Conservation (phyloP, 352 stramenopile genomes). For the Globisporangium viniferum region DNA sequence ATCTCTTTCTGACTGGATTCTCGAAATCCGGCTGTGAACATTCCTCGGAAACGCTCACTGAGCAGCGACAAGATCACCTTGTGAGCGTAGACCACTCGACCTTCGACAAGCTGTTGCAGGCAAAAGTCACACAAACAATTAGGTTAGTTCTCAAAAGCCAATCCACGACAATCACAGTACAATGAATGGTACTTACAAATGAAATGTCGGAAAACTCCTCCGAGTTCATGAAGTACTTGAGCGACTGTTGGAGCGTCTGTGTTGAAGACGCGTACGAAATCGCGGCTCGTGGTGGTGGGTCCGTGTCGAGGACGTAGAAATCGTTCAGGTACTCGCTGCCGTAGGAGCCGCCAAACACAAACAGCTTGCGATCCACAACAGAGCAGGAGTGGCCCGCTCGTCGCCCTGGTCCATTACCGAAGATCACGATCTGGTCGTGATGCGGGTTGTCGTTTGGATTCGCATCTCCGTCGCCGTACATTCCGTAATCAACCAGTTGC, state of each 20-base stretch:
- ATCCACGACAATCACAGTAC: not conserved
- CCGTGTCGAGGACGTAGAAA: constrained; percentile 93
- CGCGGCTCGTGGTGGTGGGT: constrained; percentile 80
- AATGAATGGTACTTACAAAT: constrained; percentile 59
- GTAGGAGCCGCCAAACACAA: constrained; percentile 92
- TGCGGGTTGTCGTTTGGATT: constrained; percentile 71
- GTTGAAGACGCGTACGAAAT: constrained; percentile 78
- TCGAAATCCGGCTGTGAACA: constrained; percentile 93
- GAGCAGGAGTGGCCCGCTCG: constrained; percentile 94
- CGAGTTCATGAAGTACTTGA: constrained; percentile 90
- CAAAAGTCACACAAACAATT: not conserved
- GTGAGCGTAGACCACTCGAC: constrained; percentile 89
- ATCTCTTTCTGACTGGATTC: constrained; percentile 85
- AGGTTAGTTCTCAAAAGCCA: not conserved
- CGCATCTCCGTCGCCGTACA: constrained; percentile 30
- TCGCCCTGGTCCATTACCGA: constrained; percentile 83
- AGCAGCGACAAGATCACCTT: constrained; percentile 92
- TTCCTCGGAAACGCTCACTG: constrained; percentile 92
- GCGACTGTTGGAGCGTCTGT: constrained; percentile 60
- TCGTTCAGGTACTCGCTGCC: constrained; percentile 94
- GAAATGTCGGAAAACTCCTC: constrained; percentile 95
- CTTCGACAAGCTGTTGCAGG: constrained; percentile 83
- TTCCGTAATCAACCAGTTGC: constrained; percentile 22
- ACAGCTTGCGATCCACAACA: constrained; percentile 90
- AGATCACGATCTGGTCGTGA: constrained; percentile 77